Evolutionary conservation across 148 eudicot species (phyloP).

Genomic region (Rhododendron simsii): DNA sequence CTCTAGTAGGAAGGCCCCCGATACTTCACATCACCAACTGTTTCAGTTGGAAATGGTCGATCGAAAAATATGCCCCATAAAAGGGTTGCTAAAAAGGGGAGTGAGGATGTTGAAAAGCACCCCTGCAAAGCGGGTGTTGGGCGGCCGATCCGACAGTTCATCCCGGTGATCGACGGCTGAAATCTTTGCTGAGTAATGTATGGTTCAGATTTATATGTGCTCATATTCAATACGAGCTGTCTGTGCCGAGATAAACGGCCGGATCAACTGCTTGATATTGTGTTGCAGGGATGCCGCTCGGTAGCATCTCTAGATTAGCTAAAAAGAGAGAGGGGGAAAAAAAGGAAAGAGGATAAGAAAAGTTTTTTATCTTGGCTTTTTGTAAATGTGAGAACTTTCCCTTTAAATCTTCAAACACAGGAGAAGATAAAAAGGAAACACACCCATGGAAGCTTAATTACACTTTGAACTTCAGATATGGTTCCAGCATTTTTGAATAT

Average conservation of each 20-base stretch:
- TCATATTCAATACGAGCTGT: no score
- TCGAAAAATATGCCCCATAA: background rate
- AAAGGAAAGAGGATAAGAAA: background rate
- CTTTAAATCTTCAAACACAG: conserved; percentile 2
- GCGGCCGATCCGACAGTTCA: no score
- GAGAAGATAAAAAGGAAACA: conserved; percentile 5
- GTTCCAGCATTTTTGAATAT: background rate
- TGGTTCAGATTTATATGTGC: no score
- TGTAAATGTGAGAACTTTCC: background rate
- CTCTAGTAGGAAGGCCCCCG: conserved; percentile 27
- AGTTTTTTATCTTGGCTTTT: background rate
- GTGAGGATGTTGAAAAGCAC: no score
- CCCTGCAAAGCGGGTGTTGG: no score
- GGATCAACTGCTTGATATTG: no score
- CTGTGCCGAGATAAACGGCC: no score
- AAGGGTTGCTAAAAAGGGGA: background rate
- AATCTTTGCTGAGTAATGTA: no score
- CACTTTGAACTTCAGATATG: background rate
- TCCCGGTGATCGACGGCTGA: no score
- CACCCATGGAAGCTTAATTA: conserved; percentile 3
- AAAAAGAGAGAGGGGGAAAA: background rate
- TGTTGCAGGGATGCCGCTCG: no score
- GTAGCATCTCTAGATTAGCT: no score
- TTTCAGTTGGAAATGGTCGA: conserved; percentile 10
- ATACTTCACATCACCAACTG: conserved; percentile 26